Base-by-base conservation (phyloP, 495 filamentous ascomycete species). In the Saxophila tyrrhenica region DNA sequence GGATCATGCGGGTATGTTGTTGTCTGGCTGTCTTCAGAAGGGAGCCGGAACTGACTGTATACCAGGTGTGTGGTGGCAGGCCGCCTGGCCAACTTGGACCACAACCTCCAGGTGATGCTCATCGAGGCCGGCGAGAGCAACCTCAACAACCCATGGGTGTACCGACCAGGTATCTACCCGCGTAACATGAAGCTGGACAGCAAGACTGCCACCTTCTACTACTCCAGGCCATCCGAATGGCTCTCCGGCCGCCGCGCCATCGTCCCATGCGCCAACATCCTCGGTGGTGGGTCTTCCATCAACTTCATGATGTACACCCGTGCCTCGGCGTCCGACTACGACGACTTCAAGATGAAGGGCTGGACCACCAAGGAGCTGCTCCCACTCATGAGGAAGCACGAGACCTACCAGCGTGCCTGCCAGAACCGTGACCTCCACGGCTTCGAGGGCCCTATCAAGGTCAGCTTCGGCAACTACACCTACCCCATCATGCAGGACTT, bases 181-280 rank as follows among this genome's bases (percentile, higher is more conserved):
- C 73, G 75, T 20, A 87, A 89, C 67, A 87, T 89, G 83, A 86
- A 86, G 65, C 69, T 89, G 59, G 86, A 90, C 70, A 86, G 83
- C 39, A 89, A 88, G 70, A 89, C 85, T n/a, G 86, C 86, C 25
- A 83, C 83, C 0, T 90, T 90, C 70, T 92, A 92, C 63, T 75
- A 89, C 62, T 87, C 84, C 1, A 75, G 81, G 39, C 85, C 84
- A 5, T 87, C 84, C 0, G 78, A 87, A 68, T 81, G 79, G 69
- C 74, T 89, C 23, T 76, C 73, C 62, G 85, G 85, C 10, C 77
- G 86, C 24, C 76, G 78, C 56, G 84, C 86, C 16, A 77, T 90
- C 55, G 86, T 92, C 15, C 86, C 86, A 1, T 87, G 84, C 64
- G 86, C 85, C 25, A 80, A 89, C 56, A 73, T 92, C 38, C 73